Evolutionary conservation across 805 yeast species (phyloP), one percentile per base, ranked within the genome.

Genomic region (Saturnispora kantuleensis): DNA sequence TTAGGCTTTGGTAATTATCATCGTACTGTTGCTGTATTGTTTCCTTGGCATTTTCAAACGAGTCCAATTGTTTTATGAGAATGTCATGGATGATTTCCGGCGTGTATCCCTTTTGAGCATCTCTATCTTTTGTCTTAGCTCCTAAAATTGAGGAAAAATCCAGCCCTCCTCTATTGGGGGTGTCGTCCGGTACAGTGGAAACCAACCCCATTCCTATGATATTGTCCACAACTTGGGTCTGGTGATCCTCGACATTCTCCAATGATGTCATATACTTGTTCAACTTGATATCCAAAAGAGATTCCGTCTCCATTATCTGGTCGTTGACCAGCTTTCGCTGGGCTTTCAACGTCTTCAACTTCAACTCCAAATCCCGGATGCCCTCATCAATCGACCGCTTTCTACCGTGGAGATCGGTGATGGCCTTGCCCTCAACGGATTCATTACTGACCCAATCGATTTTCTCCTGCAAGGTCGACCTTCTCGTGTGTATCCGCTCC

Each of bases 211-310:
- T 8, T 10, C 17, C 31, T 17, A 29, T 26, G 10, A 32, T 11
- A 28, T 34, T 17, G 10, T 10, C 11, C 12, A 41, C 11, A 12
- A 54, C 51, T 39, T 54, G 61, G 9, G 31, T 29, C 26, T 47
- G 48, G 15, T 35, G 38, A 4, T 48, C 34, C 28, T 57, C 58
- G 5, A 64, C 44, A 33, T 43, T 48, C 12, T 54, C 56, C 13
- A 62, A 45, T 3, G 61, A 51, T 32, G 69, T 70, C 12, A 67
- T 67, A 47, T 68, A 71, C 35, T 65, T 65, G 10, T 74, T 68
- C 0, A 75, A 55, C 48, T 63, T 67, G 46, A 74, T 70, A 45
- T 75, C 80, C 21, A 76, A 50, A 3, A 75, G 65, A 2, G 79
- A 73, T 50, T 71, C 68, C 1, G 79, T 66, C 15, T 66, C 67